Evolutionary conservation across 2,329 filamentous ascomycete species (phyloP), one percentile per base, ranked within the genome.

Genomic region (Beauveria sp.): DNA sequence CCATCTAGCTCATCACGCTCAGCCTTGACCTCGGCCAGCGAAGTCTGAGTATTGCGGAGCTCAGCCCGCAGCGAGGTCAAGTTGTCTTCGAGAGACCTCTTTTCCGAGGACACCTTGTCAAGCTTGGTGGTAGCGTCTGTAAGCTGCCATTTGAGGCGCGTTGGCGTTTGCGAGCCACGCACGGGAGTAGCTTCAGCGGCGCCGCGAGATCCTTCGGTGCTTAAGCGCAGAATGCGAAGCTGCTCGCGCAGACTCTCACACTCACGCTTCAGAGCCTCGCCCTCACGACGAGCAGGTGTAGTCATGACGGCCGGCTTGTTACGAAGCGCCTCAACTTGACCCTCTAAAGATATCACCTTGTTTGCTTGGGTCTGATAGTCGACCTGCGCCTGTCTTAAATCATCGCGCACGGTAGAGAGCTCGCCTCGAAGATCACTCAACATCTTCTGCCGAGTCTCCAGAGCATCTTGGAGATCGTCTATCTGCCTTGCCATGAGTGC

Each of bases 401-500:
- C 86, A 65, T 92, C 88, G 60, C 83, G 84, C 9, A 87, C 81
- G 8, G 78, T 75, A 2, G 87, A 84, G 3, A 92, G 75, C 67
- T 93, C 88, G 58, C 80, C 81, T 58, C 87, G 83, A 28, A 89
- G 77, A 55, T 84, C 82, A 20, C 88, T 88, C 6, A 91, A 73
- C 49, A 84, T 79, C n/a, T 81, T 76, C 68, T 89, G 84, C 65
- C 88, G 85, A 31, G 83, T 78, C 61, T 88, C 82, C 14, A 95
- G 79, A 62, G 91, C 89, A 53, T 85, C 82, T 68, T 89, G 87
- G 10, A 95, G 79, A 56, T 88, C 87, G 52, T 88, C 83, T 57
- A 96, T 85, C 71, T 95, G 90, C n/a, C 83, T 81, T 64, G 79
- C 84, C 56, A 96, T 77, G 8, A 87, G 76, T 12, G 83, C 83